These are phyloP conservation scores for Polyplosphaeria fusca DNA, from an alignment of 495 filamentous ascomycete species.

Conservation along the genomic window DNA sequence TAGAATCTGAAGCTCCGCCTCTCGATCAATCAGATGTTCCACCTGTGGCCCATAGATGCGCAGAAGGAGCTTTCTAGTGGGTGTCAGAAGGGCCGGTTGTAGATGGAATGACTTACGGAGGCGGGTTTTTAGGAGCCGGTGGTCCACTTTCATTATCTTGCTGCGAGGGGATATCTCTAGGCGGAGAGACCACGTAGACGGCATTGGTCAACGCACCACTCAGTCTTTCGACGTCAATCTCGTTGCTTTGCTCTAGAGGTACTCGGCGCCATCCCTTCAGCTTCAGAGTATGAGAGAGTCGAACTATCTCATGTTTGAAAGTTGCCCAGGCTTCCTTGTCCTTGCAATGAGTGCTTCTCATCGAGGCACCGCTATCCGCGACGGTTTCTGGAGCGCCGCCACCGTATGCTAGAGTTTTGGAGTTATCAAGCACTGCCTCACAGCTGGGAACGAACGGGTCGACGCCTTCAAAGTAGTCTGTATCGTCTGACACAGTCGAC, in stretches of 20 bases:
- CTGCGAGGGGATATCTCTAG: constrained; percentile 50
- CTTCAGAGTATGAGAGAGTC: constrained; percentile 80
- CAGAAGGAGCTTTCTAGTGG: constrained; percentile 71
- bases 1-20: constrained; percentile 84
- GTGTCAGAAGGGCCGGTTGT: constrained; percentile 12
- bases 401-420: constrained; percentile 74
- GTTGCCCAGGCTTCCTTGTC: constrained; percentile 69
- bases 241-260: constrained; percentile 62
- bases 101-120: constrained; percentile 41
- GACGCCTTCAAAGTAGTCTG: constrained; percentile 65
- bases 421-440: constrained; percentile 80
- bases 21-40: constrained; percentile 90
- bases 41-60: constrained; percentile 95
- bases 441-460: constrained; percentile 72
- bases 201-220: constrained; percentile 95
- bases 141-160: constrained; percentile 42
- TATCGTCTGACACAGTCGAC: constrained; percentile 65
- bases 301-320: constrained; percentile 90
- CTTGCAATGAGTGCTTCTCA: constrained; percentile 41
- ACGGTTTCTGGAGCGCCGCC: constrained; percentile 52
- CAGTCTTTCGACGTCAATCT: constrained; percentile 78
- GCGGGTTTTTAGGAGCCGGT: constrained; percentile 49
- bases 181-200: constrained; percentile 89
- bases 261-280: constrained; percentile 89
- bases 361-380: constrained; percentile 38